Evolutionary conservation across 78 protist species (phyloP).

Genomic region (Protostelium mycophagum): DNA sequence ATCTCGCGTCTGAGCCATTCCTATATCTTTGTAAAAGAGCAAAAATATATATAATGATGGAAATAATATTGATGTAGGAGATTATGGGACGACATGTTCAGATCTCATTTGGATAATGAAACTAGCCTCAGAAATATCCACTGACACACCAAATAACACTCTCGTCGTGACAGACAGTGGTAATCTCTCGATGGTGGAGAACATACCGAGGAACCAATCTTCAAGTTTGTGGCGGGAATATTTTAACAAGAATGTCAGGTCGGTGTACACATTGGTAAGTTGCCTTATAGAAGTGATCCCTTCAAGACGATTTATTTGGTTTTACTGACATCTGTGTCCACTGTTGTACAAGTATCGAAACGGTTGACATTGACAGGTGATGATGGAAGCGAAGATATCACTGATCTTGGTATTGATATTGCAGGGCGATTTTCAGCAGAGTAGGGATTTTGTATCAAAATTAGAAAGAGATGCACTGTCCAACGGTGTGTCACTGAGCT

Average conservation of each 20-base stretch:
- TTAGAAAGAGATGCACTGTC: background rate
- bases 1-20: background rate
- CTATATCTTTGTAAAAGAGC: too few species aligned
- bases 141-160: background rate
- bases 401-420: background rate
- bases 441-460: background rate
- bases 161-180: background rate
- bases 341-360: too few species aligned
- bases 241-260: background rate
- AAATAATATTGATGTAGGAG: too few species aligned
- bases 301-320: too few species aligned
- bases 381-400: background rate
- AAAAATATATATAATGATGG: too few species aligned
- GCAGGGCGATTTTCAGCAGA: background rate
- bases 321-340: background rate
- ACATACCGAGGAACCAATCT: too few species aligned
- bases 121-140: background rate
- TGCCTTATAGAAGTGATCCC: too few species aligned
- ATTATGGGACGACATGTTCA: background rate
- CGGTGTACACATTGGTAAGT: background rate
- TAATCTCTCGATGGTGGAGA: too few species aligned
- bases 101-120: background rate
- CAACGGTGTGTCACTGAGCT: background rate
- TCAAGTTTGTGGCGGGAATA: background rate
- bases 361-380: background rate